Percentiles rank a stretch among this genome's conserved stretches.
Evolutionary conservation across 176 grass and related monocot species (phyloP).

Genomic region (bread wheat (Triticum aestivum)): IWGSC_CS_RefSeq_v2.1 NC_057804.1:434424179-434424678

Average conservation of each 20-base stretch:
- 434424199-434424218: not conserved
- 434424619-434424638: slow-evolving; percentile 13
- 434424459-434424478: slow-evolving; percentile 23
- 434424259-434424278: too few relatives aligned
- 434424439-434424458: slow-evolving; percentile 23
- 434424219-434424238: slow-evolving; percentile 12
- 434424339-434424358: not conserved
- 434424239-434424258: not conserved
- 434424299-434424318: slow-evolving; percentile 25
- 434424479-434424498: not conserved
- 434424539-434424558: not conserved
- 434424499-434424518: slow-evolving; percentile 22
- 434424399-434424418: slow-evolving; percentile 27
- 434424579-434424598: not conserved
- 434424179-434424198: not conserved
- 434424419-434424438: not conserved
- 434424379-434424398: slow-evolving; percentile 28
- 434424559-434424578: not conserved
- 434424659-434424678: not conserved
- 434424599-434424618: slow-evolving; percentile 28
- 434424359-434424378: not conserved
- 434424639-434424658: slow-evolving; percentile 18
- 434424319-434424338: slow-evolving; percentile 19
- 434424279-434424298: not conserved
- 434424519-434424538: slow-evolving; percentile 21